Evolutionary conservation across 768 basidiomycete species (phyloP).

Genomic region (Boletus barrowsii): DNA sequence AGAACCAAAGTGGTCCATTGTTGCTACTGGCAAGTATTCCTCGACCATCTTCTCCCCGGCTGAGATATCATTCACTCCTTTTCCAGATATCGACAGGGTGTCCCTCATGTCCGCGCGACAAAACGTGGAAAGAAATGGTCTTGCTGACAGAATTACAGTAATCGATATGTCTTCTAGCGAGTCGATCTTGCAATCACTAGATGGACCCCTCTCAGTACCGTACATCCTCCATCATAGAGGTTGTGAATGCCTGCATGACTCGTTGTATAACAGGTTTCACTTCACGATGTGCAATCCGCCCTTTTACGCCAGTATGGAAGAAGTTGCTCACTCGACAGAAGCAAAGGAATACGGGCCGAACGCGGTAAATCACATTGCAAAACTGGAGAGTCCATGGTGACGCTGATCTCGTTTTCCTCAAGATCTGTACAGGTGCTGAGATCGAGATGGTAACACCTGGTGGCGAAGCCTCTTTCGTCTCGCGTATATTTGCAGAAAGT

Average conservation of each 20-base stretch:
- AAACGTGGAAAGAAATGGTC: conserved; percentile 58
- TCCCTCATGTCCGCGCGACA: conserved; percentile 55
- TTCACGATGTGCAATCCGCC: conserved; percentile 97
- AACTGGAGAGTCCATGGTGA: not conserved
- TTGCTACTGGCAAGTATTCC: conserved; percentile 59
- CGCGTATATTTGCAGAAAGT: conserved; percentile 76
- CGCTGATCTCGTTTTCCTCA: not conserved
- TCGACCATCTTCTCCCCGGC: not conserved
- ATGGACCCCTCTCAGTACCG: conserved; percentile 3
- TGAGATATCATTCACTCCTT: not conserved
- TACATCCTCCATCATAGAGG: not conserved
- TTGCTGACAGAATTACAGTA: conserved; percentile 51
- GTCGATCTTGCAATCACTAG: conserved; percentile 41
- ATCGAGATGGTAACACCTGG: conserved; percentile 89
- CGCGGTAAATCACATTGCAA: conserved; percentile 50
- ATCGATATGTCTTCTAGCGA: conserved; percentile 35
- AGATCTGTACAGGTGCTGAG: conserved; percentile 85
- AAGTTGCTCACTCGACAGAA: conserved; percentile 56
- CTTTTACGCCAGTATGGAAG: conserved; percentile 78
- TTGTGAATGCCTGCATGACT: not conserved
- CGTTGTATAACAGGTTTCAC: conserved; percentile 44
- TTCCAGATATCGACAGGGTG: conserved; percentile 63
- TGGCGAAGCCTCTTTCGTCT: conserved; percentile 80
- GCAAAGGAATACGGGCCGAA: conserved; percentile 65
- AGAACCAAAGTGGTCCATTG: conserved; percentile 52